These are phyloP conservation scores for Ophiostoma sp. DNA, from an alignment of 2,329 filamentous ascomycete species.

Conservation along the genomic window DNA sequence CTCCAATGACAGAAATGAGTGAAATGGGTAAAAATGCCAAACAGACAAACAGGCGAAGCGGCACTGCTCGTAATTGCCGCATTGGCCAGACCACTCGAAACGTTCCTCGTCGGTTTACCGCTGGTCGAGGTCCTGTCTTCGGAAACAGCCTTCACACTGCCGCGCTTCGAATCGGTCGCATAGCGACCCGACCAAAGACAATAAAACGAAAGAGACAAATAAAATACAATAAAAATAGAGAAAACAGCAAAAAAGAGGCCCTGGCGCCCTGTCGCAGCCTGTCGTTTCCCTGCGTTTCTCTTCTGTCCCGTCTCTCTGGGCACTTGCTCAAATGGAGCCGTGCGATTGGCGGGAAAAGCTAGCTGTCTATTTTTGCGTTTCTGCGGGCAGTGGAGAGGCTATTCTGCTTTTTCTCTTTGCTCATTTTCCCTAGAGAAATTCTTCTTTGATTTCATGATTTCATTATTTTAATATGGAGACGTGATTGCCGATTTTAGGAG, in stretches of 20 bases:
- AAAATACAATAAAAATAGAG: no score
- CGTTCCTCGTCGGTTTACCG: background rate
- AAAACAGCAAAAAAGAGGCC: background rate
- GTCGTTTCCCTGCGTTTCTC: background rate
- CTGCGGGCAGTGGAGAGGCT: background rate
- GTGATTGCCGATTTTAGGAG: background rate
- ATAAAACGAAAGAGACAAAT: background rate
- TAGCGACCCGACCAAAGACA: background rate
- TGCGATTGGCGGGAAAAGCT: constrained; percentile 20
- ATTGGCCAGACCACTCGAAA: background rate
- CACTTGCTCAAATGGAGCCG: constrained; percentile 17
- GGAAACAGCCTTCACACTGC: background rate
- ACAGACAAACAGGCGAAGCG: background rate
- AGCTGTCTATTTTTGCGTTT: background rate
- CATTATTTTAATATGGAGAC: constrained; percentile 11
- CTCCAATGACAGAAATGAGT: background rate
- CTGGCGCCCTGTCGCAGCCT: background rate
- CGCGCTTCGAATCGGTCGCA: constrained; percentile 4
- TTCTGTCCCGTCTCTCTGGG: constrained; percentile 4
- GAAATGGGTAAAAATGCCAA: background rate
- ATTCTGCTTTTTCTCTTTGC: background rate
- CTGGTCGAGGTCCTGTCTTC: constrained; percentile 6
- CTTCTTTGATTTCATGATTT: background rate
- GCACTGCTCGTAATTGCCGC: constrained; percentile 8
- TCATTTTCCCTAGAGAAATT: background rate